Evolutionary conservation across 2,329 filamentous ascomycete species (phyloP), one percentile per base, ranked within the genome.

Genomic region (Rutstroemia sydowiana): DNA sequence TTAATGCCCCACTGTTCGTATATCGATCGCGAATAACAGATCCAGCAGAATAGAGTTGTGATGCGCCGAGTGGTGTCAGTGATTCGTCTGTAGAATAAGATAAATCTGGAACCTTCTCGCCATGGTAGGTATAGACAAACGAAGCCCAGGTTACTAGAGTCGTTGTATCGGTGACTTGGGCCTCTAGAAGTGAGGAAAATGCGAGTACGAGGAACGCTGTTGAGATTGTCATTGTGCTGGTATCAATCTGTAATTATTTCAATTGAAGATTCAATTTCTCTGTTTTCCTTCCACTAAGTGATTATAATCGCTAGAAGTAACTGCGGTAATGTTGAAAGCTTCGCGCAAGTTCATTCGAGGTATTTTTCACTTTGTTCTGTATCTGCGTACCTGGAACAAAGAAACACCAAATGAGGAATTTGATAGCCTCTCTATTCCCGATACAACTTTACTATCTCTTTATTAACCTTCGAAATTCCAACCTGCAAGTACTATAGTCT

Each of bases 1-100:
- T 45, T 16, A 68, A 60, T 30, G 81, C 65, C 34, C 69, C 71
- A 20, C 65, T 57, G 14, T 45, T 52, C 16, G 81, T 51, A 58
- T 81, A 81, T 14, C 78, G 75, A 28, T 63, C 58, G 31, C 76
- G 72, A 44, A 81, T 71, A 11, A 73, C 63, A 1, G 62, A 59
- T 16, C 78, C 79, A 51, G 78, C 76, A 2, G 65, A 59, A 53
- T 66, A 65, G 57, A 80, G 68, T 62, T 81, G 78, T 53, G 75
- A 71, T 0, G 78, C 78, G 4, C 79, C 79, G 3, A 72, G 58
- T 0, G 78, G 75, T 2, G 78, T 81, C 23, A 82, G 66, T 28
- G 58, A 61, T 10, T 66, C 62, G 5, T 63, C 54, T 6, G 63
- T 53, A 3, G 60, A 37, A 13, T 65, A 62, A 1, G 65, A 43